A percentile compares a stretch with the other conserved stretches of the same genome.
Conservation (phyloP, 2,329 filamentous ascomycete genomes). For the Xylaria multiplex region DNA sequence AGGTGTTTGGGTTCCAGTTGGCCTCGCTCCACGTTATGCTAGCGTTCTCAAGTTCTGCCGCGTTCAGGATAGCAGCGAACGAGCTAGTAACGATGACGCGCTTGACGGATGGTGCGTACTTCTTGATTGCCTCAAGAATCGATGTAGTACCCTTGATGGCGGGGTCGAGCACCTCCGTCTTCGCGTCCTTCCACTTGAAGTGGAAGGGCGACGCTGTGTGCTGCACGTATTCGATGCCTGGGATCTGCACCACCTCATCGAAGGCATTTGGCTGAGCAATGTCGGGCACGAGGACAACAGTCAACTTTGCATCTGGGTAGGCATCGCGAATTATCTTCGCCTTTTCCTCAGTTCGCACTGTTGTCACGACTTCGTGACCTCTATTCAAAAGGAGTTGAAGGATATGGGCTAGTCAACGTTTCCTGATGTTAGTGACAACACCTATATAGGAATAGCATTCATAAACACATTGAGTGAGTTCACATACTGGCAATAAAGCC, state of each 20-base stretch:
- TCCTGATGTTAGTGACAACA: conserved; percentile 17
- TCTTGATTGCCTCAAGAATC: conserved; percentile 75
- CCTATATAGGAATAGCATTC: neutral
- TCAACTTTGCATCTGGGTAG: conserved; percentile 59
- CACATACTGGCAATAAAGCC: conserved; percentile 62
- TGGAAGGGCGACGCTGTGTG: conserved; percentile 71
- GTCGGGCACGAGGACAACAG: conserved; percentile 75
- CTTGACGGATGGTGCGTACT: conserved; percentile 68
- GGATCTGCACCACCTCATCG: conserved; percentile 65
- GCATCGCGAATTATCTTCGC: conserved; percentile 62
- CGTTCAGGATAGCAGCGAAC: conserved; percentile 63
- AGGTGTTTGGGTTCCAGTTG: conserved; percentile 65
- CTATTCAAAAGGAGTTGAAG: conserved; percentile 63
- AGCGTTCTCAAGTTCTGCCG: conserved; percentile 52
- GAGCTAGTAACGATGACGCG: conserved; percentile 73
- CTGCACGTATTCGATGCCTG: conserved; percentile 64
- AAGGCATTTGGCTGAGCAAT: conserved; percentile 80
- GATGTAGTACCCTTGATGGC: conserved; percentile 71
- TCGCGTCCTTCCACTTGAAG: conserved; percentile 61
- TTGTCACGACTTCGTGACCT: conserved; percentile 64
- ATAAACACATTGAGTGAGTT: conserved; percentile 1
- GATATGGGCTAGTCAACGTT: conserved; percentile 58
- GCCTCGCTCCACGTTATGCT: conserved; percentile 56
- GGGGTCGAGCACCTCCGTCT: conserved; percentile 66
- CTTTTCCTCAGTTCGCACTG: conserved; percentile 65